These are phyloP conservation scores for Xylaria venustula DNA, from an alignment of 495 filamentous ascomycete species.

Conservation along the genomic window DNA sequence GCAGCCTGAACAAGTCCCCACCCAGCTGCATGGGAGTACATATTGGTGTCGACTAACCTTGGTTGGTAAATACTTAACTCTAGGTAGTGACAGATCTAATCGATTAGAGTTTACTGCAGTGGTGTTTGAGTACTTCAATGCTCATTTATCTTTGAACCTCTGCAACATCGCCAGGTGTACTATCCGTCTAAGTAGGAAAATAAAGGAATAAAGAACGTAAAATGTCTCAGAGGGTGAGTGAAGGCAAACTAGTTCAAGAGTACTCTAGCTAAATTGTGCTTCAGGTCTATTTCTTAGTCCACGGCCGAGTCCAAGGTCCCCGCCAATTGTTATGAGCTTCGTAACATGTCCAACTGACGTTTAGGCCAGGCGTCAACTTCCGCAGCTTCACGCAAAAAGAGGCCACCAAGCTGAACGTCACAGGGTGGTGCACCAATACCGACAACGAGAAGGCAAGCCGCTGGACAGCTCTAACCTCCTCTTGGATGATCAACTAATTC, in stretches of 20 bases:
- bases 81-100: no score
- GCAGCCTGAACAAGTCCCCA: background rate
- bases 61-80: no score
- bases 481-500: background rate
- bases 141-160: no score
- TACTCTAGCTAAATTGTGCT: background rate
- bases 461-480: background rate
- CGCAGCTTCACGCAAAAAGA: constrained; percentile 73
- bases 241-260: background rate
- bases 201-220: no score
- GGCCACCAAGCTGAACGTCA: constrained; percentile 63
- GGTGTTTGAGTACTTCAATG: no score
- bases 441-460: constrained; percentile 62
- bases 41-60: no score
- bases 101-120: no score
- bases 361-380: constrained; percentile 66
- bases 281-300: constrained; percentile 54
- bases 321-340: background rate
- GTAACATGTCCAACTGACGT: constrained; percentile 19
- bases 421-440: constrained; percentile 79
- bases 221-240: constrained; percentile 32
- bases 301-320: constrained; percentile 56
- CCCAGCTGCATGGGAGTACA: background rate
- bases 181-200: no score
- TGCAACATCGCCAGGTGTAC: no score